Evolutionary conservation across 1,284 basidiomycete species (phyloP), one percentile per base, ranked within the genome.

Genomic region (Vanrija sp.): DNA sequence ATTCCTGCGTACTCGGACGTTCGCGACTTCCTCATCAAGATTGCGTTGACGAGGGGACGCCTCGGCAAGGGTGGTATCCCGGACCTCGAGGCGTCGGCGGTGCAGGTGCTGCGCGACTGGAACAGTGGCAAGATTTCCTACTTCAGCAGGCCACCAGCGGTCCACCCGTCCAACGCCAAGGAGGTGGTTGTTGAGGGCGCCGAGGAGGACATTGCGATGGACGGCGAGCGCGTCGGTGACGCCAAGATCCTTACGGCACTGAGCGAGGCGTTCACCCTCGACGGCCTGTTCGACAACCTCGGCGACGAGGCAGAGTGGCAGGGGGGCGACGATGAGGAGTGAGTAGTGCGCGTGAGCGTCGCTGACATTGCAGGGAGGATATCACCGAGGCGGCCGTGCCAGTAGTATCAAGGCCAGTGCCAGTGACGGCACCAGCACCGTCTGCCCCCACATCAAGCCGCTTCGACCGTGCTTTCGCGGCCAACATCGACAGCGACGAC

Each of bases 111-210:
- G 4, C 84, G 82, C 45, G 95, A 98, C 72, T 98, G 95, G 94
- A 98, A 98, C 69, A 84, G 89, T 60, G 92, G 97, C 66, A 93
- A 92, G 69, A 97, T 98, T 23, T 86, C 88, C 0, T 98, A 91
- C 76, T 88, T 82, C 75, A 89, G 90, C 1, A 72, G 79, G 1
- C 89, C 93, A 3, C 94, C 95, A 0, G 68, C 78, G 3, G 71
- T 89, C 3, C 90, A 92, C 67, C 62, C 63, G 8, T 63, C 64
- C 15, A 42, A 56, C 2, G 46, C 49, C 8, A 54, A 54, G 1
- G 45, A 38, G n/a, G 45, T 54, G 8, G 51, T 47, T 1, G 58
- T 53, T 18, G 60, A 54, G 16, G 64, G 59, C 5, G 58, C 49
- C 8, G 57, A 51, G 14, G 65, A 59, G 9, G 71, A 70, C 51